Base-by-base conservation (phyloP, 345 rosid genomes). In the Durio zibethinus region DNA sequence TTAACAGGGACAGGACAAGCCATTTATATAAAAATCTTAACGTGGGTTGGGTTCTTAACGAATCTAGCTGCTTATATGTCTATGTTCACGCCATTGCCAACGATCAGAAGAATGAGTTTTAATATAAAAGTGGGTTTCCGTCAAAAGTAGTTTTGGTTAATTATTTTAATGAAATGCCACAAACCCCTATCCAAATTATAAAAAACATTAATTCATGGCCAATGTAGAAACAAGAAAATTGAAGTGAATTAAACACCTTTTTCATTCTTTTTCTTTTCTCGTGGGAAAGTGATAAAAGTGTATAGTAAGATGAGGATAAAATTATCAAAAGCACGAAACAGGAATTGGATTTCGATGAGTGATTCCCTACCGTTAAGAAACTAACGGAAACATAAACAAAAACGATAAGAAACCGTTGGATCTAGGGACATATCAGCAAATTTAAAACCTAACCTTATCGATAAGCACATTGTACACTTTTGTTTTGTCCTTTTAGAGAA, bases 391-490 rank as follows among this genome's bases (percentile, higher is more conserved):
- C 1, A 12, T 14, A 14, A 48, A 4, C 16, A 4, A 48, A 14
- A 14, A 15, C 15, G 2, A 45, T n/a, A 45, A 12, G 0, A 47
- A 14, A 15, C 1, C 54, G 4, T 16, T 25, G 73, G 54, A 43
- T 68, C n/a, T 25, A 25, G 16, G 38, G 53, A 68, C 36, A 70
- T 15, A 16, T 29, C 1, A 3, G 11, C 27, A 15, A 70, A 47
- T 47, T 70, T 16, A 15, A 70, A 47, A 29, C 74, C 74, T 1
- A 48, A 52, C 47, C 47, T 52, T 72, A 72, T 72, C 62, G 42
- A 27, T 29, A 20, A 25, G 6, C 75, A 72, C 20, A 31, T 50
- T 50, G 45, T 33, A 31, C 29, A 72, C 6, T 33, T 52, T n/a
- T 72, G 12, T 31, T 14, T 20, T 20, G 14, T n/a, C 20, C 25